Conservation (phyloP, 1,139 yeast genomes). For the Yamadazyma sp. region DNA sequence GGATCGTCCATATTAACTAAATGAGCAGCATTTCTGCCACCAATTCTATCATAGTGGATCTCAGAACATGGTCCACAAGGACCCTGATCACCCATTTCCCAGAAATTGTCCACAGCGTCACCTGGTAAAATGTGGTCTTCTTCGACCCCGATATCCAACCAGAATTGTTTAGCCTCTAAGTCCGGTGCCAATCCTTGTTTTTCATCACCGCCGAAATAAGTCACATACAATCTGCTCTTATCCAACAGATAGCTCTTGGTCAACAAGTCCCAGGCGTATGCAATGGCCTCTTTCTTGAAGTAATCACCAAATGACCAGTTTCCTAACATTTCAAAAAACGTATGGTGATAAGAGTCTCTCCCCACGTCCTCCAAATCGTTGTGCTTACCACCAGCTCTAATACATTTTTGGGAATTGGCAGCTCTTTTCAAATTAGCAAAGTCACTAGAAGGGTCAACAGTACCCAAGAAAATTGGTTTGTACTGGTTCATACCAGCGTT, state of each 20-base stretch:
- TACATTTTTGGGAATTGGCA: conserved; percentile 94
- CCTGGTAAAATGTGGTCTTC: conserved; percentile 95
- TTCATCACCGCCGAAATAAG: conserved; percentile 93
- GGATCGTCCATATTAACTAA: conserved; percentile 97
- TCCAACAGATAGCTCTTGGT: conserved; percentile 81
- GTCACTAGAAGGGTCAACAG: conserved; percentile 92
- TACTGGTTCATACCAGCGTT: conserved; percentile 99
- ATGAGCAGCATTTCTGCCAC: conserved; percentile 90
- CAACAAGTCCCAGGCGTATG: conserved; percentile 86
- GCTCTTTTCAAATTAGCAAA: conserved; percentile 85
- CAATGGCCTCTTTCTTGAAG: conserved; percentile 90
- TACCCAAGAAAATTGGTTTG: conserved; percentile 94
- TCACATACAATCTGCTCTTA: conserved; percentile 80
- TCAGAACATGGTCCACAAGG: conserved; percentile 99
- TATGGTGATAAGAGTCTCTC: conserved; percentile 94
- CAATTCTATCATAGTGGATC: conserved; percentile 95
- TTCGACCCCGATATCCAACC: conserved; percentile 85
- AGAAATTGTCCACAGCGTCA: conserved; percentile 83
- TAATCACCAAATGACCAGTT: conserved; percentile 99
- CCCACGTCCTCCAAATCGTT: conserved; percentile 99
- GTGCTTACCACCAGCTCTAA: conserved; percentile 99
- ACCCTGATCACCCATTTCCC: conserved; percentile 99
- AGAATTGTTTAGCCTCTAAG: conserved; percentile 83
- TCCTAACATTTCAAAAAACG: conserved; percentile 98
- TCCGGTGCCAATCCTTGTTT: conserved; percentile 87